Percentiles rank a stretch among this genome's conserved stretches.
Conservation (phyloP, 2,329 filamentous ascomycete species). For the Neocucurbitaria cava region DNA sequence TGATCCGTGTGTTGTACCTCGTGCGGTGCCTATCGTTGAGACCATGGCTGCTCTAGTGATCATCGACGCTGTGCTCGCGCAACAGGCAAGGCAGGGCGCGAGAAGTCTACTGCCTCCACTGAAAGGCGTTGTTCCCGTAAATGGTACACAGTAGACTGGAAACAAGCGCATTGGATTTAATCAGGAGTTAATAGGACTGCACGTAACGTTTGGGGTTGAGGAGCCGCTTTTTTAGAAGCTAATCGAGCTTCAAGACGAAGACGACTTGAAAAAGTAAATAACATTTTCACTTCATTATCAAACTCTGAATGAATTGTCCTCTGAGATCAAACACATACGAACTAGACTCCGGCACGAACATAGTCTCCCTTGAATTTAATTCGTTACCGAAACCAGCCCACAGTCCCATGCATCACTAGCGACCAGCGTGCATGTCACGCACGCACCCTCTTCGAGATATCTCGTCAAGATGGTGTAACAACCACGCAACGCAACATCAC, state of each 20-base stretch:
- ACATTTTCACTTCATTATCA: not conserved
- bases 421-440: too few species aligned
- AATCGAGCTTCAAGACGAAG: not conserved
- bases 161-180: not conserved
- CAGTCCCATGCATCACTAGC: too few species aligned
- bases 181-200: not conserved
- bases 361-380: not conserved
- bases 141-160: conserved; percentile 10
- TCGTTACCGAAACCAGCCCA: too few species aligned
- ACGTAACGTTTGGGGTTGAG: not conserved
- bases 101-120: conserved; percentile 48
- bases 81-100: conserved; percentile 66
- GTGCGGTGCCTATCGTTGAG: conserved; percentile 88
- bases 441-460: too few species aligned
- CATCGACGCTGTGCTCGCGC: conserved; percentile 85
- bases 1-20: conserved; percentile 89
- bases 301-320: not conserved
- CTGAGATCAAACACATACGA: not conserved
- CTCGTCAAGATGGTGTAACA: too few species aligned
- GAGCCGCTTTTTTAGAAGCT: not conserved
- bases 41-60: conserved; percentile 88
- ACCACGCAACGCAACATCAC: too few species aligned
- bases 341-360: too few species aligned
- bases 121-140: conserved; percentile 45
- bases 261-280: not conserved